phyloP scores from a whole-genome alignment of 352 stramenopile genomes.

The Globisporangium radiosum region DNA sequence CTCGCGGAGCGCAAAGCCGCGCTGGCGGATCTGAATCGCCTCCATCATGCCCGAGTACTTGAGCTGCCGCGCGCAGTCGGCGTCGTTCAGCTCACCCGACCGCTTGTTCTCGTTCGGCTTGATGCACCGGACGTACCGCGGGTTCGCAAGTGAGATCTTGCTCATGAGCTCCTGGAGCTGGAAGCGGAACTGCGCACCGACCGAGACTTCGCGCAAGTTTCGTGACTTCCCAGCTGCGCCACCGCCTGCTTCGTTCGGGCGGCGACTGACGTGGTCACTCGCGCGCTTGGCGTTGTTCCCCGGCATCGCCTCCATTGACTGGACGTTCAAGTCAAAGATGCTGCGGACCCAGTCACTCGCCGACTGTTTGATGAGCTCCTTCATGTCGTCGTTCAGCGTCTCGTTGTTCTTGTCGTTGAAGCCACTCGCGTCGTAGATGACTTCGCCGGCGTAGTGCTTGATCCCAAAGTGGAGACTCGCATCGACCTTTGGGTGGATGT shows the following conservation, averaged over 20 bases:
- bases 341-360: slow-evolving; percentile 74
- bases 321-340: slow-evolving; percentile 84
- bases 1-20: slow-evolving; percentile 80
- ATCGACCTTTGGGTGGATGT: slow-evolving; percentile 89
- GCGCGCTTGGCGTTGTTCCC: slow-evolving; percentile 65
- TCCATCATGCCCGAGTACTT: slow-evolving; percentile 92
- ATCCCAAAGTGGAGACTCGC: slow-evolving; percentile 87
- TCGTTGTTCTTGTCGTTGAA: slow-evolving; percentile 99
- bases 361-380: slow-evolving; percentile 87
- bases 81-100: slow-evolving; percentile 70
- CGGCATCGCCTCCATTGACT: slow-evolving; percentile 78
- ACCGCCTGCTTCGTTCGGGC: slow-evolving; percentile 36
- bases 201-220: slow-evolving; percentile 80
- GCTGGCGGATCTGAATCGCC: slow-evolving; percentile 86
- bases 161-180: slow-evolving; percentile 86
- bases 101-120: slow-evolving; percentile 87
- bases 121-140: slow-evolving; percentile 85
- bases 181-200: slow-evolving; percentile 86
- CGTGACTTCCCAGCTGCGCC: slow-evolving; percentile 60
- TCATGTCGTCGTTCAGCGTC: slow-evolving; percentile 93
- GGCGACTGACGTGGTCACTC: slow-evolving; percentile 51
- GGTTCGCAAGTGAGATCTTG: slow-evolving; percentile 86
- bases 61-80: slow-evolving; percentile 78
- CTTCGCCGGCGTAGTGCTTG: slow-evolving; percentile 90
- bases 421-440: slow-evolving; percentile 95